These are phyloP conservation scores for Calocybe gangraenosa DNA, from an alignment of 768 basidiomycete species.

Conservation along the genomic window DNA sequence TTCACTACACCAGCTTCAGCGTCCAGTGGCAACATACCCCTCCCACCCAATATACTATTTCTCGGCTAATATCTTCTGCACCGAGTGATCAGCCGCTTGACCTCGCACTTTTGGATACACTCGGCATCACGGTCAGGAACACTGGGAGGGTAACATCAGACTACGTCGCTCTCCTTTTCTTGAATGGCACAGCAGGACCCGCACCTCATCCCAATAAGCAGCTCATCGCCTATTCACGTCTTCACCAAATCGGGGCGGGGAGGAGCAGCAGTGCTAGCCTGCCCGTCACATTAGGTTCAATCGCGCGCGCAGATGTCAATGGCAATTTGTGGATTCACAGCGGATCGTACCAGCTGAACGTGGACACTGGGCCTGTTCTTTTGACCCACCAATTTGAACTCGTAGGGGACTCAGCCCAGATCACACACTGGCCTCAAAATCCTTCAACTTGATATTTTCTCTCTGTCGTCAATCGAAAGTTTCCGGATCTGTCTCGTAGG, in stretches of 20 bases:
- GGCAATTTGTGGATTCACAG: slow-evolving; percentile 43
- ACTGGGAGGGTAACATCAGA: slow-evolving; percentile 46
- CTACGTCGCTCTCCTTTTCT: slow-evolving; percentile 51
- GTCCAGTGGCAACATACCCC: slow-evolving; percentile 35
- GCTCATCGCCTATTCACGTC: slow-evolving; percentile 45
- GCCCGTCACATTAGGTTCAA: slow-evolving; percentile 41
- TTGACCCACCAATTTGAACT: slow-evolving; percentile 39
- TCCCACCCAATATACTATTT: slow-evolving; percentile 34
- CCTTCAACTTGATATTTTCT: slow-evolving; percentile 1
- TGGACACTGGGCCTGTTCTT: slow-evolving; percentile 37
- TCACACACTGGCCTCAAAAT: slow-evolving; percentile 34
- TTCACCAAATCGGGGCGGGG: slow-evolving; percentile 25
- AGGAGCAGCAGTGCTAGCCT: slow-evolving; percentile 26
- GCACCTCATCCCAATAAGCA: slow-evolving; percentile 48
- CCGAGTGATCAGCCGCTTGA: slow-evolving; percentile 27
- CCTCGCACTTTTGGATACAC: slow-evolving; percentile 43
- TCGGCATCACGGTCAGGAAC: slow-evolving; percentile 45
- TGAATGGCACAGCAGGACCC: slow-evolving; percentile 43
- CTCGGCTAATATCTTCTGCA: slow-evolving; percentile 28
- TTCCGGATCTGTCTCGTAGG: too few relatives aligned
- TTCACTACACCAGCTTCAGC: slow-evolving; percentile 50
- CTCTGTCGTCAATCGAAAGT: background rate
- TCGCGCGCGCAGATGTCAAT: slow-evolving; percentile 42
- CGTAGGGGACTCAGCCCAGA: slow-evolving; percentile 34
- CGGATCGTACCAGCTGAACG: slow-evolving; percentile 37